phyloP scores from a whole-genome alignment of 2,329 filamentous ascomycete species.

The Colletotrichum sp. region DNA sequence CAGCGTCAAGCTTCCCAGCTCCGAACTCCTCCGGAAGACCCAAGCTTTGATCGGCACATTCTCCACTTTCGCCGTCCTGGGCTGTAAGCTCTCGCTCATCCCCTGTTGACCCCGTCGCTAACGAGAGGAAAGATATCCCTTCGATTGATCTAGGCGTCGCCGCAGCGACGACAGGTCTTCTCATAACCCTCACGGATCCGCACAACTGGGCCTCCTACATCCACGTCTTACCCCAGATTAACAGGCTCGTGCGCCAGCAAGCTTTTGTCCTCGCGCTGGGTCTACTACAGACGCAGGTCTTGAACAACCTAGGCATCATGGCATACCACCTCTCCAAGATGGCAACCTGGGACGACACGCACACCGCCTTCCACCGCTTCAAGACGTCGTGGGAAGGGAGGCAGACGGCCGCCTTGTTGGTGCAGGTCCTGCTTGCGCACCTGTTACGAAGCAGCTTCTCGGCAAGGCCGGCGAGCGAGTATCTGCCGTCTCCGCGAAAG shows the following conservation, averaged over 20 bases:
- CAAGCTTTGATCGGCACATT: neutral
- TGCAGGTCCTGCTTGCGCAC: neutral
- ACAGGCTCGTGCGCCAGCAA: neutral
- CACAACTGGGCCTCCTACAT: neutral
- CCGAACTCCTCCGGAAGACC: neutral
- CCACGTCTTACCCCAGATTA: neutral
- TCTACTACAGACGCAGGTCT: neutral
- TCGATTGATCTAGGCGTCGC: neutral
- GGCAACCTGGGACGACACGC: neutral
- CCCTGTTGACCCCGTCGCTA: neutral
- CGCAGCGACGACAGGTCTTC: neutral
- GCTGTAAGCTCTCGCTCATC: neutral
- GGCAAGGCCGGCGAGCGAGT: neutral
- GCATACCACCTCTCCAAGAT: neutral
- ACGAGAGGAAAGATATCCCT: neutral
- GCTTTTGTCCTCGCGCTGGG: neutral
- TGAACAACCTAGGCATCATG: neutral
- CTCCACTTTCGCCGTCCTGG: neutral
- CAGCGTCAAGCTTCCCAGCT: neutral
- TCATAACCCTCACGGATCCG: neutral
- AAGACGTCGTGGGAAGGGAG: neutral
- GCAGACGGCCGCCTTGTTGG: neutral
- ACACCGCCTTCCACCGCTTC: neutral
- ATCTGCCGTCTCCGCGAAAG: neutral
- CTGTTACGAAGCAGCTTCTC: neutral